phyloP scores from a whole-genome alignment of 1,284 basidiomycete genomes.

The Ganoderma boninense region DNA sequence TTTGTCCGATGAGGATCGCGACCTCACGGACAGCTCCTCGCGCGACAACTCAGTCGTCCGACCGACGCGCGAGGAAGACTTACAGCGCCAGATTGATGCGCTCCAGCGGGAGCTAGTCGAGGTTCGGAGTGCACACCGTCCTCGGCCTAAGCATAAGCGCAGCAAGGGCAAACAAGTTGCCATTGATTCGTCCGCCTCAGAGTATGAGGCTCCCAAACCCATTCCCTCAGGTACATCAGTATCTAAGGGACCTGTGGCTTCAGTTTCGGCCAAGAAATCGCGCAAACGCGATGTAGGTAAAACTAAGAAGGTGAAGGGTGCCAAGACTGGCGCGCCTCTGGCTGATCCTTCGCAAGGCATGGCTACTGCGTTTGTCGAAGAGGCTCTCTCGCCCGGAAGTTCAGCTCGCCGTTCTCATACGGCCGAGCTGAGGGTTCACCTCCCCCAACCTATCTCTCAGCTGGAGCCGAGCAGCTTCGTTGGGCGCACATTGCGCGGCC shows the following conservation, averaged over 20 bases:
- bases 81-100: background rate
- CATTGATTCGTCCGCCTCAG: background rate
- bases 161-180: background rate
- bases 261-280: background rate
- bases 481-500: conserved; percentile 14
- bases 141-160: too few species aligned
- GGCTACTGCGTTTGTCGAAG: background rate
- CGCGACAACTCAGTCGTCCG: background rate
- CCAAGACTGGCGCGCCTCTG: background rate
- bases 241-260: background rate
- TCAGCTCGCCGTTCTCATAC: background rate
- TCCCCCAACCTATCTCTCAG: conserved; percentile 16
- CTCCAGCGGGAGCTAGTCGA: background rate
- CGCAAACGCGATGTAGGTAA: background rate
- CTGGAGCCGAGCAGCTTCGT: conserved; percentile 27
- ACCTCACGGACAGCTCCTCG: background rate
- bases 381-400: background rate
- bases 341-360: background rate
- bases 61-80: background rate
- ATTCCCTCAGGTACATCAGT: background rate
- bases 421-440: background rate
- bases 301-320: background rate
- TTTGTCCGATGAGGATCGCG: background rate
- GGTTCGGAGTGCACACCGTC: background rate
- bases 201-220: background rate